Conservation (phyloP, 257 asterid genomes). For the Ocimum tenuiflorum region DNA sequence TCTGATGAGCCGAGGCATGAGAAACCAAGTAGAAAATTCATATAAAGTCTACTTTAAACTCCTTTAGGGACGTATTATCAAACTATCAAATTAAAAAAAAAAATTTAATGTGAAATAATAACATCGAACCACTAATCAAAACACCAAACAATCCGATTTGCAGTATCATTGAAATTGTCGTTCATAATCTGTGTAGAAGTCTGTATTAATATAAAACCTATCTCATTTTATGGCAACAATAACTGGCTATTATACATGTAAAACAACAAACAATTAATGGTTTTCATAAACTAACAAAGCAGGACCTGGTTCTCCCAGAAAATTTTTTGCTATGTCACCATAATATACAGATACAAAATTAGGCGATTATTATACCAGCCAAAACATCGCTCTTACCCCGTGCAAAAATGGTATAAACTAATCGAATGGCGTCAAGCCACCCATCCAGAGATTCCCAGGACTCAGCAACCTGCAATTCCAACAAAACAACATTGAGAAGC, state of each 20-base stretch:
- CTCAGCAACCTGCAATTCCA: slow-evolving; percentile 68
- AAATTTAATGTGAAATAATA: not conserved
- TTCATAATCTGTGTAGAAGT: slow-evolving; percentile 2
- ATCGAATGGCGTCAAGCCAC: slow-evolving; percentile 95
- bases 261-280: slow-evolving; percentile 21
- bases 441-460: slow-evolving; percentile 98
- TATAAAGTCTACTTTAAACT: no score
- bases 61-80: not conserved
- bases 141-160: not conserved
- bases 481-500: not conserved
- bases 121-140: not conserved
- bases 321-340: slow-evolving; percentile 18
- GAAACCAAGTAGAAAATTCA: no score
- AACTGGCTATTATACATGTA: slow-evolving; percentile 41
- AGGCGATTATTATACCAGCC: slow-evolving; percentile 84
- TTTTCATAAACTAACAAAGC: slow-evolving; percentile 14
- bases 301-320: slow-evolving; percentile 15
- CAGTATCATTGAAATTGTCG: not conserved
- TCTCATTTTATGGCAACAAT: slow-evolving; percentile 27
- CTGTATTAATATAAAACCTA: slow-evolving; percentile 23
- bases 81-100: not conserved
- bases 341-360: slow-evolving; percentile 31
- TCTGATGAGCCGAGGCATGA: no score
- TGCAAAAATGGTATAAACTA: slow-evolving; percentile 88
- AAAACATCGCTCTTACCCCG: slow-evolving; percentile 91